Conservation (phyloP, 2,329 filamentous ascomycete genomes). For the Diplodia corticola region DNA sequence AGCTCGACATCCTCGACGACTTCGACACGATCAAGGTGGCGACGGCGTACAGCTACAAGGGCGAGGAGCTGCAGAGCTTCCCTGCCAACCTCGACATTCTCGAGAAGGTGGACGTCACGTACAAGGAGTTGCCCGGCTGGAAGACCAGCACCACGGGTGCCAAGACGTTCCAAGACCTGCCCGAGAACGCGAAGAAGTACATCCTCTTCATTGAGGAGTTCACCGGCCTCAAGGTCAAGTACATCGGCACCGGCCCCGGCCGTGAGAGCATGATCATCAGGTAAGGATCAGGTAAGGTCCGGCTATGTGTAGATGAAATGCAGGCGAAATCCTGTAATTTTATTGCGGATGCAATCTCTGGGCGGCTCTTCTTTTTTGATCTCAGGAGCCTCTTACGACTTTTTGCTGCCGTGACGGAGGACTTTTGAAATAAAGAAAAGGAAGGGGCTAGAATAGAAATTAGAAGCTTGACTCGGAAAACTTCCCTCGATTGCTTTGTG, state of each 20-base stretch:
- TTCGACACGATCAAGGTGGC: constrained; percentile 75
- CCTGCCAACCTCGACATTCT: constrained; percentile 63
- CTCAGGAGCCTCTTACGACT: neutral
- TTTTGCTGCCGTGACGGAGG: neutral
- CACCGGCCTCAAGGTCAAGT: constrained; percentile 63
- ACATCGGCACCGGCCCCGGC: constrained; percentile 66
- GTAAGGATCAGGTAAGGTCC: constrained; percentile 29
- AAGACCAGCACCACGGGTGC: constrained; percentile 61
- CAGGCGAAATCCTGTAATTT: constrained; percentile 4
- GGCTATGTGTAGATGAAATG: neutral
- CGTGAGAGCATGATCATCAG: constrained; percentile 65
- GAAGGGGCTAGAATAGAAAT: constrained; percentile 17
- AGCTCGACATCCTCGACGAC: constrained; percentile 70
- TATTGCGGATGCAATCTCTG: neutral
- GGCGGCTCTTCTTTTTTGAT: constrained; percentile 7
- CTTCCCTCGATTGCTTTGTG: neutral
- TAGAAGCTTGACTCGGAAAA: neutral
- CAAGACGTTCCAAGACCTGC: constrained; percentile 63
- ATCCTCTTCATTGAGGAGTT: constrained; percentile 68
- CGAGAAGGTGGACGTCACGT: constrained; percentile 62
- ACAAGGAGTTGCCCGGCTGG: constrained; percentile 71
- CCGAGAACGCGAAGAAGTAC: constrained; percentile 64
- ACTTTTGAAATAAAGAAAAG: neutral
- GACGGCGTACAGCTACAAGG: constrained; percentile 65
- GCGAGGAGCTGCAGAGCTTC: constrained; percentile 61